These are phyloP conservation scores for Gracilaria caudata DNA, from an alignment of 23 red algal species.

Conservation along the genomic window DNA sequence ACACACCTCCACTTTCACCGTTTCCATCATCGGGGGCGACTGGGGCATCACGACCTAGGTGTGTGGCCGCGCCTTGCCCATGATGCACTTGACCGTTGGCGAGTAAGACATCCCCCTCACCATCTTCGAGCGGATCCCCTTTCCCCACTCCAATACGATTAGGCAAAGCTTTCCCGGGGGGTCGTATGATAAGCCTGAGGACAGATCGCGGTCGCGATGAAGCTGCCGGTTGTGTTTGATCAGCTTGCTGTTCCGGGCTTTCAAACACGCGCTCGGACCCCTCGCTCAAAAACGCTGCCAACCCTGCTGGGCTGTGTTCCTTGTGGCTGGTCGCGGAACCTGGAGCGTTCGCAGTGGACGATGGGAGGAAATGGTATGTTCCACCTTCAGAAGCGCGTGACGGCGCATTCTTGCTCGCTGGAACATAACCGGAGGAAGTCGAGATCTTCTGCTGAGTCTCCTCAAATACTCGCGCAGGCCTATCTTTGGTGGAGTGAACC, in stretches of 20 bases:
- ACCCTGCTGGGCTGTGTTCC: not conserved
- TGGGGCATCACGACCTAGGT: not conserved
- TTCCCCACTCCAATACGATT: not conserved
- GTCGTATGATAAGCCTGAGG: not conserved
- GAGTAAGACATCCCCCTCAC: not conserved
- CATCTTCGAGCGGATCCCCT: not conserved
- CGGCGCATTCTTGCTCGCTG: not conserved
- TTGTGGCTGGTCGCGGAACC: not conserved
- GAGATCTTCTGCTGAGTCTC: not conserved
- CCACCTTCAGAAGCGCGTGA: not conserved
- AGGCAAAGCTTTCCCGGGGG: not conserved
- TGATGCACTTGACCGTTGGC: not conserved
- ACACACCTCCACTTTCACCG: not conserved
- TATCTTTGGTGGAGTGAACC: not conserved
- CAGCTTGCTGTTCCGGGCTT: too few relatives aligned
- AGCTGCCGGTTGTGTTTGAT: not conserved
- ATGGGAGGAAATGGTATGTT: not conserved
- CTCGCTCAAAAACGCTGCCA: not conserved
- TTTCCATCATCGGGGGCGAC: not conserved
- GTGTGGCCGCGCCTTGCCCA: not conserved
- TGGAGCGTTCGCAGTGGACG: not conserved
- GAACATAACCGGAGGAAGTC: not conserved
- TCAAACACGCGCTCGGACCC: not conserved
- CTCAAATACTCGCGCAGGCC: not conserved
- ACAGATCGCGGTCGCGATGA: not conserved